These are phyloP conservation scores for Desmodesmus armatus DNA, from an alignment of 139 green algal species.

Conservation along the genomic window DNA sequence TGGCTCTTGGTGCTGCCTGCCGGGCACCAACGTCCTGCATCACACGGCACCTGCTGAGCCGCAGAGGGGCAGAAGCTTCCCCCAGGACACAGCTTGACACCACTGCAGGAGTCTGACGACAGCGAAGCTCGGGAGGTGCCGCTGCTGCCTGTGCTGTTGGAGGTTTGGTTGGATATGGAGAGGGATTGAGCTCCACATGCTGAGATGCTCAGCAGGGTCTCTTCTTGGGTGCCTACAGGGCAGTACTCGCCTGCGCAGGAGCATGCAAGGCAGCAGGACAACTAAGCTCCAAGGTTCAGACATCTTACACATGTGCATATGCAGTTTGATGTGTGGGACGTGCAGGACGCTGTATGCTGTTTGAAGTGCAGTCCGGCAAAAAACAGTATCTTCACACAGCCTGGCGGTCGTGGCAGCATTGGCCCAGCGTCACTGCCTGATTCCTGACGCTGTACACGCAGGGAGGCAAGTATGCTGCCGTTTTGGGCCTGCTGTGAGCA, in stretches of 20 bases:
- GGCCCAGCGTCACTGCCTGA: background rate
- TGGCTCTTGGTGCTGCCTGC: background rate
- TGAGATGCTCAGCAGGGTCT: background rate
- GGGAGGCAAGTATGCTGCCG: background rate
- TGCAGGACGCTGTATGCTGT: background rate
- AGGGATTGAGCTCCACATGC: too few species aligned
- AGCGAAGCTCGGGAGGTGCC: background rate
- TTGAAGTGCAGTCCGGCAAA: background rate
- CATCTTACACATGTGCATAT: background rate
- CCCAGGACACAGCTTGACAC: conserved; percentile 11
- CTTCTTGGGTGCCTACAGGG: background rate
- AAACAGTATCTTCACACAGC: background rate
- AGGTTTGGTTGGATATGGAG: background rate
- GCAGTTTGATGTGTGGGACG: background rate
- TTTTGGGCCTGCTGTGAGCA: background rate
- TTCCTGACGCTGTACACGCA: background rate
- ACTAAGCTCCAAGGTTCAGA: background rate
- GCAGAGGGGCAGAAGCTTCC: conserved; percentile 16
- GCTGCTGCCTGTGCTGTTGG: background rate
- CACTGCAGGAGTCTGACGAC: background rate
- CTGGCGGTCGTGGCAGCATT: background rate
- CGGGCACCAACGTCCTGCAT: conserved; percentile 6
- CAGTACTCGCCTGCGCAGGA: conserved; percentile 3
- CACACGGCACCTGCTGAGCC: background rate
- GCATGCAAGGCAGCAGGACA: background rate